Conservation (phyloP, 2,329 filamentous ascomycete genomes). For the Domatiomyces catenatus region DNA sequence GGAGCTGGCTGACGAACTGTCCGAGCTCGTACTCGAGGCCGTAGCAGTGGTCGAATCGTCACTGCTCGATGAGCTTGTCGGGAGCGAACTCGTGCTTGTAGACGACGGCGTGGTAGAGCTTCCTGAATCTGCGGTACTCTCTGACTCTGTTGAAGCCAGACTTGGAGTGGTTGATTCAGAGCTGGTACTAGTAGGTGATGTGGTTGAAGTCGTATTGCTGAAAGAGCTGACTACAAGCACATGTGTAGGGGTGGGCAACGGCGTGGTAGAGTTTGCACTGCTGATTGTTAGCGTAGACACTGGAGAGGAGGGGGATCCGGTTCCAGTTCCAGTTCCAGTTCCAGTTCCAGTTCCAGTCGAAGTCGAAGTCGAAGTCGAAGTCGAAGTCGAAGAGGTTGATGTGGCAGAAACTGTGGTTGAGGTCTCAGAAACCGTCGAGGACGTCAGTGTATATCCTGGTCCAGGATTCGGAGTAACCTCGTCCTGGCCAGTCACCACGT, state of each 20-base stretch:
- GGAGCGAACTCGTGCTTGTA: not conserved
- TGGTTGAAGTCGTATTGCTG: not conserved
- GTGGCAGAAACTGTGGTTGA: not conserved
- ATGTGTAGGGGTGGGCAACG: not conserved
- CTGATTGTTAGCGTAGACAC: not conserved
- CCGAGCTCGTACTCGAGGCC: slow-evolving; percentile 1
- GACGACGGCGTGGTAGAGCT: not conserved
- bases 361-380: not conserved
- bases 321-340: slow-evolving; percentile 1
- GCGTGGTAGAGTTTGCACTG: not conserved
- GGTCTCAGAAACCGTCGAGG: not conserved
- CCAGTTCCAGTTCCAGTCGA: not conserved
- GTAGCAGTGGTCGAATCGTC: too few relatives aligned
- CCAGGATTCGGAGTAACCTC: slow-evolving; percentile 8
- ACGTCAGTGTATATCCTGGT: slow-evolving; percentile 3
- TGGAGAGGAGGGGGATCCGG: not conserved
- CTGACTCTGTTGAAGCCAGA: not conserved
- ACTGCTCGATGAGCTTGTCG: not conserved
- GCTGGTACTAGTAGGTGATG: too few relatives aligned
- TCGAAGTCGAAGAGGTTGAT: not conserved
- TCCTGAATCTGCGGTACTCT: not conserved
- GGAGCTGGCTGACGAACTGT: not conserved
- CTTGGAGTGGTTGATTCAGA: not conserved
- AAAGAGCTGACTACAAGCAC: not conserved
- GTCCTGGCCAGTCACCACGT: slow-evolving; percentile 29